A percentile compares a stretch with the other conserved stretches of the same genome.
These are phyloP conservation scores for Aspergillus coremiiformis DNA, from an alignment of 495 filamentous ascomycete species.

Conservation along the genomic window DNA sequence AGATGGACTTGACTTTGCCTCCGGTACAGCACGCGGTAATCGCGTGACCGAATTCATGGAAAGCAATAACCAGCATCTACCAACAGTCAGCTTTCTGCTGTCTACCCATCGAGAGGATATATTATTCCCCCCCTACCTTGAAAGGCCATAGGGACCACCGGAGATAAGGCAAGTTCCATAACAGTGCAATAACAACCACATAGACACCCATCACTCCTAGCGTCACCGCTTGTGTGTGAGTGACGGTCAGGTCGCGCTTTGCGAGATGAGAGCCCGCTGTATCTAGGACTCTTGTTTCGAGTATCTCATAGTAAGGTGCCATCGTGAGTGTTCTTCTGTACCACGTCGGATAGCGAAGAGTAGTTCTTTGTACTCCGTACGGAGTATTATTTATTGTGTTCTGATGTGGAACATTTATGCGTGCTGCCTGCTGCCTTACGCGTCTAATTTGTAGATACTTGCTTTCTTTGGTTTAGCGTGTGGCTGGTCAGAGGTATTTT, in stretches of 20 bases:
- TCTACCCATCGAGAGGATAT: background rate
- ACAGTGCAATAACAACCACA: constrained; percentile 62
- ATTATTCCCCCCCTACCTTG: constrained; percentile 47
- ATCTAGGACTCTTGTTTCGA: constrained; percentile 20
- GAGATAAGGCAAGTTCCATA: constrained; percentile 76
- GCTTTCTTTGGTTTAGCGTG: background rate
- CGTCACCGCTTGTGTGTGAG: constrained; percentile 65
- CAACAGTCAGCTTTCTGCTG: constrained; percentile 1
- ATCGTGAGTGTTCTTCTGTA: constrained; percentile 14
- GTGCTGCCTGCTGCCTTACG: background rate
- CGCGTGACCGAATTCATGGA: constrained; percentile 77
- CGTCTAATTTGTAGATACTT: background rate
- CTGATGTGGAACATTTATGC: background rate
- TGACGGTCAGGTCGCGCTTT: constrained; percentile 53
- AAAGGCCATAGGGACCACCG: constrained; percentile 73
- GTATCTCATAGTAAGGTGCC: constrained; percentile 25
- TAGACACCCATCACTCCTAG: constrained; percentile 63
- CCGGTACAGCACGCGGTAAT: constrained; percentile 65
- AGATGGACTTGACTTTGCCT: constrained; percentile 65
- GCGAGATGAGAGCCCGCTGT: constrained; percentile 23
- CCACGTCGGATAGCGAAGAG: constrained; percentile 6
- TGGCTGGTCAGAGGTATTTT: background rate
- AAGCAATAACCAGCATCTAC: constrained; percentile 77
- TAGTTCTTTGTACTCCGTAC: constrained; percentile 3
- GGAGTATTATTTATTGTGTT: constrained; percentile 3